phyloP scores from a whole-genome alignment of 768 basidiomycete species.

The Boletus tomentosulus region DNA sequence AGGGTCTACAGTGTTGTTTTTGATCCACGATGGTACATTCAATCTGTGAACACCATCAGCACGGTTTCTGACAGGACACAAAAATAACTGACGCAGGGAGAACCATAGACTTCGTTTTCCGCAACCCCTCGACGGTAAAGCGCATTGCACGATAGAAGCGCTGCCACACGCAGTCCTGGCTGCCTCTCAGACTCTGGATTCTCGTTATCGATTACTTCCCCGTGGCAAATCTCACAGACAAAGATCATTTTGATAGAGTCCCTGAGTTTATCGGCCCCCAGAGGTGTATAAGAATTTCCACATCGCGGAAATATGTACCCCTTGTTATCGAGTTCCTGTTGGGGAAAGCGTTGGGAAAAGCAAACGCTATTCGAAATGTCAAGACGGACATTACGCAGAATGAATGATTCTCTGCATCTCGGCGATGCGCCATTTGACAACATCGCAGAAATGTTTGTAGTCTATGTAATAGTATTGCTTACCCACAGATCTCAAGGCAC shows the following conservation, averaged over 20 bases:
- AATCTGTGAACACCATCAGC: constrained; percentile 44
- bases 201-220: constrained; percentile 88
- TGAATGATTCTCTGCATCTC: constrained; percentile 91
- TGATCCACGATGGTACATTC: constrained; percentile 81
- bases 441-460: constrained; percentile 92
- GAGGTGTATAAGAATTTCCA: constrained; percentile 73
- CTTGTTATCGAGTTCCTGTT: constrained; percentile 90
- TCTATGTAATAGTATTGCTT: constrained; percentile 97
- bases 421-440: constrained; percentile 95
- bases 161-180: constrained; percentile 95
- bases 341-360: neutral
- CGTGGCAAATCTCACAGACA: constrained; percentile 83
- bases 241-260: constrained; percentile 64
- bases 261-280: constrained; percentile 83
- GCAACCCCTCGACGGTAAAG: constrained; percentile 80
- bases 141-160: constrained; percentile 90
- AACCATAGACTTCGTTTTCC: constrained; percentile 84
- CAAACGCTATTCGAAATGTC: neutral
- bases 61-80: neutral
- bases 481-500: constrained; percentile 80
- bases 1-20: constrained; percentile 61
- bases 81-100: constrained; percentile 64
- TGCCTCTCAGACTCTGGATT: constrained; percentile 80
- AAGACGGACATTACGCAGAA: constrained; percentile 74
- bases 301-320: constrained; percentile 96